Base-by-base conservation (phyloP, 2,329 filamentous ascomycete species). In the Aspergillus bombycis region DNA sequence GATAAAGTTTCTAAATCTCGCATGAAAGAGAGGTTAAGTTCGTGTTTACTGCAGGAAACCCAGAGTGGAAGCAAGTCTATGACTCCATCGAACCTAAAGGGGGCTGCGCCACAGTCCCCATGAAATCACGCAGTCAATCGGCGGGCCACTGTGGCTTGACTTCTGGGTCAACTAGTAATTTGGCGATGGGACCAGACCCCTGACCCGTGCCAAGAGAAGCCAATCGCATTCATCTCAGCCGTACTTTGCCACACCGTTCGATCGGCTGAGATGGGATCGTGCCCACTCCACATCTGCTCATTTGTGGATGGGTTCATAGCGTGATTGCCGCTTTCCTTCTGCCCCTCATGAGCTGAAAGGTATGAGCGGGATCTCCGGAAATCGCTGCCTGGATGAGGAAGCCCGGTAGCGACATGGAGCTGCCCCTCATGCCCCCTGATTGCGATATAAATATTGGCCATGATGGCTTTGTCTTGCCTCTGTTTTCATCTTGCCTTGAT, bases 171-270 rank as follows among this genome's bases (percentile, higher is more conserved):
- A 36, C 12, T 12, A 32, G 14, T 36, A 36, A 36, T 36, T 8
- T 36, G 16, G 14, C 6, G 26, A 30, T 28, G 46, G 26, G 26
- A 28, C 46, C 16, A 28, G 26, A 30, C 46, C 46, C 46, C 46
- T 50, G 46, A 50, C 16, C 46, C 46, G 16, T 50, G 26, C 46
- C 26, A 11, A 50, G 26, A 28, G 46, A 26, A 14, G 16, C 46
- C 46, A 50, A 50, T 50, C 46, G 26, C 14, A 50, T 3, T 14
- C 26, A 48, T n/a, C 23, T 32, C 46, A 30, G 46, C 48, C 28
- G 48, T 34, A 32, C 48, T 32, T 52, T 52, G 48, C 48, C 48
- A 52, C 48, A 52, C n/a, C 48, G 48, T 32, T 52, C 48, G 48
- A 52, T 52, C 48, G n/a, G 9, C 48, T 32, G 46, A 30, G 26